phyloP scores from a whole-genome alignment of 2,329 filamentous ascomycete species.

The Lecanicillium sp. region DNA sequence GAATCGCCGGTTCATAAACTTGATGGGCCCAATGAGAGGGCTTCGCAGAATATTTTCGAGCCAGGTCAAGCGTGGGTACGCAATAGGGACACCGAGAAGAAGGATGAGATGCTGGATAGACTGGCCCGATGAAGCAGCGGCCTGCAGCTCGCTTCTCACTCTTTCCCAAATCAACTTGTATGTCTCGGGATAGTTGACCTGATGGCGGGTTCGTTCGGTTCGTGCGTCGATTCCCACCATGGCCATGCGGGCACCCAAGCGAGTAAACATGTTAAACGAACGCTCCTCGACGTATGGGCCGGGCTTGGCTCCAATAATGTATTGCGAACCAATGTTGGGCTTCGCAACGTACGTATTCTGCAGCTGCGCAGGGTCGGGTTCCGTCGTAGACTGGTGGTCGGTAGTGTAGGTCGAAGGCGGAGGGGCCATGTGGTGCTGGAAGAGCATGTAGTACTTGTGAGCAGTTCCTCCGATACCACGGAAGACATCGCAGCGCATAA shows the following conservation, averaged over 20 bases:
- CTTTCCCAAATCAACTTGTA: slow-evolving; percentile 78
- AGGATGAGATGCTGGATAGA: slow-evolving; percentile 86
- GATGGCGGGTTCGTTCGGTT: slow-evolving; percentile 86
- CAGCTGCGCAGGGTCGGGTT: slow-evolving; percentile 62
- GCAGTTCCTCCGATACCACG: slow-evolving; percentile 84
- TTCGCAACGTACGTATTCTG: slow-evolving; percentile 63
- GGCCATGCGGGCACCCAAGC: slow-evolving; percentile 72
- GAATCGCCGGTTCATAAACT: slow-evolving; percentile 83
- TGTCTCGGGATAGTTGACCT: slow-evolving; percentile 90
- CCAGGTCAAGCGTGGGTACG: slow-evolving; percentile 89
- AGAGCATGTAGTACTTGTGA: slow-evolving; percentile 97
- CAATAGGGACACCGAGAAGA: slow-evolving; percentile 78
- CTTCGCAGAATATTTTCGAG: slow-evolving; percentile 85
- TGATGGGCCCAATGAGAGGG: slow-evolving; percentile 79
- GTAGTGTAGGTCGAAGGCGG: slow-evolving; percentile 81
- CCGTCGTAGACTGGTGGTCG: slow-evolving; percentile 37
- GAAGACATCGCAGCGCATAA: slow-evolving; percentile 90
- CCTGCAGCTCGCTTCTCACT: slow-evolving; percentile 63
- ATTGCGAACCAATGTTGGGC: slow-evolving; percentile 54
- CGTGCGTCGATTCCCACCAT: slow-evolving; percentile 87
- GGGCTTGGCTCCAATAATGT: slow-evolving; percentile 68
- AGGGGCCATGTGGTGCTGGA: slow-evolving; percentile 88
- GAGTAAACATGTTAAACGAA: slow-evolving; percentile 80
- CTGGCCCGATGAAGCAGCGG: slow-evolving; percentile 55
- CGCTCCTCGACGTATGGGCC: slow-evolving; percentile 85